Evolutionary conservation across 148 eudicot genomes (phyloP), one percentile per base, ranked within the genome.

Genomic region (Rhododendron griersonianum): DNA sequence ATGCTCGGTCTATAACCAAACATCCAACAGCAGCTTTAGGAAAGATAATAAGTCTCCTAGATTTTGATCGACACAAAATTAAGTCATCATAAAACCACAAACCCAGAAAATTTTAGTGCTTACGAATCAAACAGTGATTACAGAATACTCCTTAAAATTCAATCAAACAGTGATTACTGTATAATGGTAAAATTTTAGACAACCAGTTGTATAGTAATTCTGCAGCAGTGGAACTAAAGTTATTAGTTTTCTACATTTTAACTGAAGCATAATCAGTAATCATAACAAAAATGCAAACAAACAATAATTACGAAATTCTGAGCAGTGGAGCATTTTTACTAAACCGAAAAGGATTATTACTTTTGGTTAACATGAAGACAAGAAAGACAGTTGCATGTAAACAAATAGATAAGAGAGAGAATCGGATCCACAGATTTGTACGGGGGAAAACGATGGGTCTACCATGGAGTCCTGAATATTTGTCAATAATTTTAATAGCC

Each of bases 391-490:
- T 13, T 18, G 73, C 81, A 75, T 67, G 55, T 67, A 59, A 13
- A 74, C 50, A 85, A 80, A 82, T 71, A 83, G 85, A 82, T 85
- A 89, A 88, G 84, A 88, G 61, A 80, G 82, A 59, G 61, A 86
- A 89, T 84, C 86, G 89, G 90, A 89, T 90, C 87, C 89, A 88
- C 87, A 90, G 53, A 87, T 87, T 81, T 84, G 80, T 55, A 63
- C 25, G 48, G 79, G 50, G 50, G 25, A 80, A 48, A 53, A 53
- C 19, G 78, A 79, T 71, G 85, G 87, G 87, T 84, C 89, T 84
- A 78, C 87, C 87, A 80, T n/a, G 50, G 86, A 61, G 13, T 57
- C 41, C 81, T 84, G 37, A 45, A 11, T 11, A 51, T 84, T 50
- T 65, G 73, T 81, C 84, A 81, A 19, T 7, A 55, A 51, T 82